These are phyloP conservation scores for Ganoderma sinense DNA, from an alignment of 1,284 basidiomycete species.

Conservation along the genomic window DNA sequence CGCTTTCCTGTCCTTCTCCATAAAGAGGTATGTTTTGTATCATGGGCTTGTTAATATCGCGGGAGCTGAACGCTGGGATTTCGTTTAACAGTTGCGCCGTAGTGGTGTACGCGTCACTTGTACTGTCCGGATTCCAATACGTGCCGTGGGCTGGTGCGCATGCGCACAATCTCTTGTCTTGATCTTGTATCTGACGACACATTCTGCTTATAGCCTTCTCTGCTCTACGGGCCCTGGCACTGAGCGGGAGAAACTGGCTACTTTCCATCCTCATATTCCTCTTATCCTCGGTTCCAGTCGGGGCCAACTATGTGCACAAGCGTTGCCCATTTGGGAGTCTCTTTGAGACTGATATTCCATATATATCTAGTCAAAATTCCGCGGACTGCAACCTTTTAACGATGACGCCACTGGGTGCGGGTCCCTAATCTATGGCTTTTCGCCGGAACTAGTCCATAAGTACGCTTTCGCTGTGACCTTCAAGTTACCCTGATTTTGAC, in stretches of 20 bases:
- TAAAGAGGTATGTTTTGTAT: not conserved
- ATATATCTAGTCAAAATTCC: not conserved
- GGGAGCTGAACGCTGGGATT: not conserved
- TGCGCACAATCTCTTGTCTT: not conserved
- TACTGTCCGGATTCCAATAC: not conserved
- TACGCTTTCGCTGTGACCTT: not conserved
- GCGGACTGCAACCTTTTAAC: not conserved
- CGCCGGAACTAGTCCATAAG: not conserved
- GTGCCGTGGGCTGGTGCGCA: not conserved
- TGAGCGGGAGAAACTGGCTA: not conserved
- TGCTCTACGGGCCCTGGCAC: not conserved
- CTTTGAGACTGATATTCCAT: not conserved
- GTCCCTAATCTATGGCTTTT: not conserved
- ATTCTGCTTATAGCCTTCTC: not conserved
- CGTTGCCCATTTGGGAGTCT: not conserved
- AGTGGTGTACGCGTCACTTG: not conserved
- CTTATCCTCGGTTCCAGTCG: not conserved
- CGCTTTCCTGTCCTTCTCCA: not conserved
- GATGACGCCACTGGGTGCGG: not conserved
- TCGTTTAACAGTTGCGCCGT: not conserved
- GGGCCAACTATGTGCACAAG: not conserved
- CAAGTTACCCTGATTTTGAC: not conserved
- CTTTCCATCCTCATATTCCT: not conserved
- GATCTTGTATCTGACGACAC: not conserved
- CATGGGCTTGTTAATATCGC: not conserved